phyloP scores from a whole-genome alignment of 1,284 basidiomycete genomes.

The Austroboletus olivaceoglutinosus region DNA sequence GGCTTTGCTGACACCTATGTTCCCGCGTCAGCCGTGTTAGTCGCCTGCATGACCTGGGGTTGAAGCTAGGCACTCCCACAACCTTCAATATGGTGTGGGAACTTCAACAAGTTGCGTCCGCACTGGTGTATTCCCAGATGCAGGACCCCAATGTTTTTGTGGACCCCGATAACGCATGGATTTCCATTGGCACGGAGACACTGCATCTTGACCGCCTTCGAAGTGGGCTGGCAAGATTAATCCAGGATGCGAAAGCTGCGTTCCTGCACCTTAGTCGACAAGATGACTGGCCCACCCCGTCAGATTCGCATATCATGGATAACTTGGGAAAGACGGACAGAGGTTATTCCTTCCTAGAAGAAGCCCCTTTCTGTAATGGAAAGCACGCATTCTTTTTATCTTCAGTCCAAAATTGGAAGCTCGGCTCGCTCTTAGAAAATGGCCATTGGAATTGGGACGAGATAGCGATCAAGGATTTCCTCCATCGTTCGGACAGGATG shows the following conservation, averaged over 20 bases:
- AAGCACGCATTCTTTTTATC: not conserved
- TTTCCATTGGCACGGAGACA: conserved; percentile 4
- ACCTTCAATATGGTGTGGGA: conserved; percentile 11
- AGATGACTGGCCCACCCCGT: not conserved
- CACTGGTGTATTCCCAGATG: not conserved
- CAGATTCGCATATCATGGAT: no score
- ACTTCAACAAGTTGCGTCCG: not conserved
- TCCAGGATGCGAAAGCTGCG: not conserved
- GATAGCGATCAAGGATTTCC: not conserved
- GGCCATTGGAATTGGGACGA: not conserved
- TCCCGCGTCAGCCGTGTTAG: not conserved
- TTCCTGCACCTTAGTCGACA: not conserved
- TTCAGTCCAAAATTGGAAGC: not conserved
- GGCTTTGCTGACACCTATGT: not conserved
- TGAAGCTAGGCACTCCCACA: not conserved
- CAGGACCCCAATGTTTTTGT: not conserved
- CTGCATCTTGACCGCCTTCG: not conserved
- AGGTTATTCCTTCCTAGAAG: conserved; percentile 9
- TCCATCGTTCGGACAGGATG: not conserved
- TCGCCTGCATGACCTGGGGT: not conserved
- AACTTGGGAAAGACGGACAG: no score
- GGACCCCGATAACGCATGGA: not conserved
- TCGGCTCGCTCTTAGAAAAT: no score
- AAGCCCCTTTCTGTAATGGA: not conserved
- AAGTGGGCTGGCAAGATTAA: not conserved